Conservation (phyloP, 2,329 filamentous ascomycete genomes). For the Pseudogymnoascus destructans region DNA sequence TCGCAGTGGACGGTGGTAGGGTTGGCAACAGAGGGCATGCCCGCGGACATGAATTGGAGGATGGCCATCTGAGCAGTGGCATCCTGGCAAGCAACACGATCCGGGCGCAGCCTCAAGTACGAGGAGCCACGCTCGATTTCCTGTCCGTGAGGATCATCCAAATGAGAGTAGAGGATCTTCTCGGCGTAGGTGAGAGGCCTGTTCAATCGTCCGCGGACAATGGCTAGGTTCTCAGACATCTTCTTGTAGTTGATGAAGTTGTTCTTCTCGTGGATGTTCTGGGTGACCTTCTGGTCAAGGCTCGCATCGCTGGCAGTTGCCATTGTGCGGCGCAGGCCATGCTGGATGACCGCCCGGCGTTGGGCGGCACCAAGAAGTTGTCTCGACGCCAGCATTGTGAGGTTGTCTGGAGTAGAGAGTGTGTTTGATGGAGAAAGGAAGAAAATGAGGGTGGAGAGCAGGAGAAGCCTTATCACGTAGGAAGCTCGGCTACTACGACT, state of each 20-base stretch:
- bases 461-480: constrained; percentile 9
- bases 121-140: constrained; percentile 92
- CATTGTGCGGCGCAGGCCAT: constrained; percentile 54
- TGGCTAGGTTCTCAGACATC: constrained; percentile 92
- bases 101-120: constrained; percentile 91
- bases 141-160: constrained; percentile 92
- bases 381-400: constrained; percentile 57
- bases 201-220: constrained; percentile 83
- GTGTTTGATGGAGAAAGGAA: constrained; percentile 12
- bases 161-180: constrained; percentile 98
- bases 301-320: constrained; percentile 77
- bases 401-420: constrained; percentile 13
- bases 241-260: constrained; percentile 99
- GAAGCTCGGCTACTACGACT: constrained; percentile 10
- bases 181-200: constrained; percentile 89
- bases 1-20: constrained; percentile 96
- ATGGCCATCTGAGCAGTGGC: constrained; percentile 99
- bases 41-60: constrained; percentile 98
- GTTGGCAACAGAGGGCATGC: constrained; percentile 89
- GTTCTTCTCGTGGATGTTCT: constrained; percentile 91
- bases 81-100: constrained; percentile 98
- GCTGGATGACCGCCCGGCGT: constrained; percentile 45
- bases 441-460: constrained; percentile 7
- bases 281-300: constrained; percentile 90
- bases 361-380: constrained; percentile 55